phyloP scores from a whole-genome alignment of 495 filamentous ascomycete genomes.

The Penicillium subrubescens region DNA sequence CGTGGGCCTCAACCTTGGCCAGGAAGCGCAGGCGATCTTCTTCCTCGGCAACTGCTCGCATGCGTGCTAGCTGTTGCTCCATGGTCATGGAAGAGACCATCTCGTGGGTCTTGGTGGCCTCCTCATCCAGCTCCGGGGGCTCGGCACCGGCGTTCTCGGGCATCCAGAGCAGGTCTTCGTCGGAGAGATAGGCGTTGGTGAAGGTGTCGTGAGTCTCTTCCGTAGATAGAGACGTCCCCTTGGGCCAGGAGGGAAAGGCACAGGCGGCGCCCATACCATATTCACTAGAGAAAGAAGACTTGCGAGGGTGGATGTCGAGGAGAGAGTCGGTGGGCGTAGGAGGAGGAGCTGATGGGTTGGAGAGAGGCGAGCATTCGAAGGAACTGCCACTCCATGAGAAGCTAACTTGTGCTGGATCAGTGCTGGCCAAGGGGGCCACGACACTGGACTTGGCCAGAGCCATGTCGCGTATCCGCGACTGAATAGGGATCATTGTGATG shows the following conservation, averaged over 20 bases:
- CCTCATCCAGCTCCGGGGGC: constrained; percentile 33
- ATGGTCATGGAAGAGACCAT: constrained; percentile 35
- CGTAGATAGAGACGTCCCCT: constrained; percentile 46
- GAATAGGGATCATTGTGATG: constrained; percentile 32
- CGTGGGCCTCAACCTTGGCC: constrained; percentile 49
- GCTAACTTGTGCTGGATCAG: constrained; percentile 31
- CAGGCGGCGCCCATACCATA: constrained; percentile 49
- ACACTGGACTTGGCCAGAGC: constrained; percentile 25
- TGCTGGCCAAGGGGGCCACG: constrained; percentile 32
- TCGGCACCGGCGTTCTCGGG: constrained; percentile 35
- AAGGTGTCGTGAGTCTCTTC: constrained; percentile 38
- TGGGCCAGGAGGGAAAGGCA: constrained; percentile 58
- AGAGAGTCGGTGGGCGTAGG: constrained; percentile 44
- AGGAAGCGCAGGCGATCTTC: constrained; percentile 47
- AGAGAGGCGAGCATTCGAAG: constrained; percentile 37
- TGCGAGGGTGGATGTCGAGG: constrained; percentile 49
- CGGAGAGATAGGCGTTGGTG: constrained; percentile 50
- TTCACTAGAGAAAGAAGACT: constrained; percentile 48
- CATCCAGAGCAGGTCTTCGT: constrained; percentile 54
- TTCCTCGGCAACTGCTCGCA: constrained; percentile 44
- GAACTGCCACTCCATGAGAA: constrained; percentile 47
- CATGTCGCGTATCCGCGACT: constrained; percentile 30
- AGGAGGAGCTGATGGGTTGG: constrained; percentile 42
- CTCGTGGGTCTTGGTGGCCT: constrained; percentile 25
- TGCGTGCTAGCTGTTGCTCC: constrained; percentile 46